Evolutionary conservation across 331 rosid species (phyloP).

Genomic region (Arachis monticola): DNA sequence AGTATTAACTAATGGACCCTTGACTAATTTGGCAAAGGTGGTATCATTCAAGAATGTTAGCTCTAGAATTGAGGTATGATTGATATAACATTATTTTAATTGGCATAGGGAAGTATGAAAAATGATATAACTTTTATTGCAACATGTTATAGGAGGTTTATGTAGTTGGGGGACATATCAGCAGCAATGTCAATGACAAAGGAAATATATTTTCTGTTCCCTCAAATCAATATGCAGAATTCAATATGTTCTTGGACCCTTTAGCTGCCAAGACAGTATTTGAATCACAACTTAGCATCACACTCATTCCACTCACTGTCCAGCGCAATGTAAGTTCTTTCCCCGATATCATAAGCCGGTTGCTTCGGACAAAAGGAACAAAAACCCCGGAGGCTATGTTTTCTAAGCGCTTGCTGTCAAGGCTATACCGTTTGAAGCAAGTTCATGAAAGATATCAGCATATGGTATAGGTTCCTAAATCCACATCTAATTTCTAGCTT

Average conservation of each 20-base stretch:
- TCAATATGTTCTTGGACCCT: slow-evolving; percentile 91
- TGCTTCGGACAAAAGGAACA: slow-evolving; percentile 33
- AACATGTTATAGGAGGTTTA: slow-evolving; percentile 67
- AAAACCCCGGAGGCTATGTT: slow-evolving; percentile 73
- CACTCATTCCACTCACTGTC: slow-evolving; percentile 67
- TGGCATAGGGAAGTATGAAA: neutral
- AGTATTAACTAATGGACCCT: slow-evolving; percentile 86
- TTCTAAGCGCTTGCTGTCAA: slow-evolving; percentile 53
- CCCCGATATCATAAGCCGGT: slow-evolving; percentile 39
- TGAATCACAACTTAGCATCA: slow-evolving; percentile 64
- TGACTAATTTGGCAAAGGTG: slow-evolving; percentile 85
- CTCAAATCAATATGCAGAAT: slow-evolving; percentile 71
- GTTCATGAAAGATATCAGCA: slow-evolving; percentile 59
- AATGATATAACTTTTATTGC: slow-evolving; percentile 14
- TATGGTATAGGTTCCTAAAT: slow-evolving; percentile 56
- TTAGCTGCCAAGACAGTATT: slow-evolving; percentile 77
- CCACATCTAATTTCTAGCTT: slow-evolving; percentile 13
- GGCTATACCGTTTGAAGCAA: slow-evolving; percentile 57
- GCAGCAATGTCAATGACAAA: slow-evolving; percentile 50
- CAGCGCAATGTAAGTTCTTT: slow-evolving; percentile 65
- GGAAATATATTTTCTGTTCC: slow-evolving; percentile 79
- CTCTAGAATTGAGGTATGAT: slow-evolving; percentile 66
- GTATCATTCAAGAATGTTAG: slow-evolving; percentile 44
- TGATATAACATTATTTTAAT: neutral
- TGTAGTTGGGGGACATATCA: slow-evolving; percentile 85